Base-by-base conservation (phyloP, 192 early-diverging fungal genomes). In the Cladochytrium replicatum region DNA sequence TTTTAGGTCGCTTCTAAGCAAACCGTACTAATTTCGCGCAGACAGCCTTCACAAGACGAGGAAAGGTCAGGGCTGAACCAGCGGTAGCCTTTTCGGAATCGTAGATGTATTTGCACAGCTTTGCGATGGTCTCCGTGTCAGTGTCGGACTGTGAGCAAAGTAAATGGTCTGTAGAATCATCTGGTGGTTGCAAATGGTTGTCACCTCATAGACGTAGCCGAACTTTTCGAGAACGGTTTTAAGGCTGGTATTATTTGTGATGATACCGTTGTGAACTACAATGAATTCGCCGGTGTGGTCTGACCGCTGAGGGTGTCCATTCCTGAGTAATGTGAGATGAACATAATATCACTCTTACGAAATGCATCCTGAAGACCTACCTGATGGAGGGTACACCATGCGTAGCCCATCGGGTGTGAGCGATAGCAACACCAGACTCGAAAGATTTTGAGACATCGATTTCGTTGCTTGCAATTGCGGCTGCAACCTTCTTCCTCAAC, bases 161-260 rank as follows among this genome's bases (percentile, higher is more conserved):
- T 37, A 13, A 13, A 37, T n/a, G 13, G 17, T 13, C 13, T 13
- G 17, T 13, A 37, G 17, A 37, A n/a, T 37, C 13, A 37, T 13
- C 13, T 13, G 34, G 34, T 37, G 34, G 13, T 37, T 37, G 13
- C 17, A 37, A n/a, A 13, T n/a, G 34, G 17, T 13, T 13, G 71
- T 67, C n/a, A n/a, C n/a, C n/a, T 94, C 91, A 63, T 97, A 99
- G 13, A 62, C 68, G 67, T 87, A 97, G 54, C 78, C 78, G 42
- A 68, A 69, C 68, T 77, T 80, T 60, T 81, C 73, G 29, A 81
- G 55, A 19, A 81, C 54, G 45, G 62, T 57, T 37, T 72, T 58
- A 29, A 81, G 58, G 45, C 79, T 73, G 54, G 70, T 72, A 47
- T 76, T 79, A 52, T 81, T 81, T 32, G 76, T 81, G 51, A 81